A percentile compares a stretch with the other conserved stretches of the same genome.
These are phyloP conservation scores for Sanguinoderma infundibulare DNA, from an alignment of 1,284 basidiomycete genomes.

Conservation along the genomic window DNA sequence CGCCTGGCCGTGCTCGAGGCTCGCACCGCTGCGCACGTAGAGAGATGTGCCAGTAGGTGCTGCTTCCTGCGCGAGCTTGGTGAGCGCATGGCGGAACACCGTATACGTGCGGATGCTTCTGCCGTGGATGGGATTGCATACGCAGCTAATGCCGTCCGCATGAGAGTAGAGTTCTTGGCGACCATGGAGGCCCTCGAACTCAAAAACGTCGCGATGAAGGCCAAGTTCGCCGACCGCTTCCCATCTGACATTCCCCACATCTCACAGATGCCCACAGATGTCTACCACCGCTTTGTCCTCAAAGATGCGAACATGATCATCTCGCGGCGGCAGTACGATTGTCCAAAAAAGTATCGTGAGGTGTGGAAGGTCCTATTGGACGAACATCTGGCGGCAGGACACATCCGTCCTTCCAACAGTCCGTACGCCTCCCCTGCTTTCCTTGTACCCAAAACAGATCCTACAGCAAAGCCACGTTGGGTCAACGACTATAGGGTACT, in stretches of 20 bases:
- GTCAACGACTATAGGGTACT: slow-evolving; percentile 44
- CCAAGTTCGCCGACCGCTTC: slow-evolving; percentile 11
- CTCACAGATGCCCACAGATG: slow-evolving; percentile 19
- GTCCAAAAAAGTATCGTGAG: slow-evolving; percentile 27
- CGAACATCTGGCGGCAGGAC: slow-evolving; percentile 22
- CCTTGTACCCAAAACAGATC: slow-evolving; percentile 44
- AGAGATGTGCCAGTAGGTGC: background rate
- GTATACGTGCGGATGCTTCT: background rate
- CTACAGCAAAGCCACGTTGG: slow-evolving; percentile 39
- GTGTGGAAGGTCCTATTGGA: slow-evolving; percentile 21
- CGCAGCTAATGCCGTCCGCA: background rate
- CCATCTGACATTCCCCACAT: slow-evolving; percentile 23
- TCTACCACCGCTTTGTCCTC: slow-evolving; percentile 25
- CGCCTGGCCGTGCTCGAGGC: background rate
- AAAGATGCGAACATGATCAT: slow-evolving; percentile 27
- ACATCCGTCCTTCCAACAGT: background rate
- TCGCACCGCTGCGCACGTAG: background rate
- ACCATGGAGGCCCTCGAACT: background rate
- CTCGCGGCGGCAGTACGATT: slow-evolving; percentile 19
- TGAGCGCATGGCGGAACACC: background rate
- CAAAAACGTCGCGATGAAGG: background rate
- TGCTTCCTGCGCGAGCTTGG: background rate
- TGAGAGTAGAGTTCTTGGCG: background rate
- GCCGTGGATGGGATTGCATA: background rate
- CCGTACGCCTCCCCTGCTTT: slow-evolving; percentile 39